Evolutionary conservation across 225 moss, liverwort and hornwort genomes (phyloP).

Genomic region (Climacium dendroides): DNA sequence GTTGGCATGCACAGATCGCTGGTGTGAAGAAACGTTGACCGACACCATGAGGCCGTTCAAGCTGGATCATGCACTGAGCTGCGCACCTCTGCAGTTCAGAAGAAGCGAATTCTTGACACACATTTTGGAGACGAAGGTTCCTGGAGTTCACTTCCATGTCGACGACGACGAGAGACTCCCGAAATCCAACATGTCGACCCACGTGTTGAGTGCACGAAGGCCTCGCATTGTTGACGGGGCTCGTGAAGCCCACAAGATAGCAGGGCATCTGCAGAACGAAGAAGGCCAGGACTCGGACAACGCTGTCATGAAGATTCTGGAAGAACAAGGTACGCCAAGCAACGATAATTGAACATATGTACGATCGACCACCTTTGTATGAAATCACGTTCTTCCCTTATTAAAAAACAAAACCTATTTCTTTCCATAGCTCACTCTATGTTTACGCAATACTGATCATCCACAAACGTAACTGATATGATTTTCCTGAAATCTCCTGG

Average conservation of each 20-base stretch:
- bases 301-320: neutral
- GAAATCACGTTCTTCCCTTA: too few species aligned
- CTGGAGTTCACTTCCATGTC: neutral
- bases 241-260: neutral
- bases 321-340: neutral
- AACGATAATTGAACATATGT: neutral
- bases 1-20: neutral
- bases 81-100: neutral
- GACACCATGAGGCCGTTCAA: neutral
- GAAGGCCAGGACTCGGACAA: neutral
- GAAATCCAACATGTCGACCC: accelerated
- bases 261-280: neutral
- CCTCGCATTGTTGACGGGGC: neutral
- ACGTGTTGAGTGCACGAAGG: neutral
- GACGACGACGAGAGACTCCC: neutral
- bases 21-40: neutral
- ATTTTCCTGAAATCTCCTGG: neutral
- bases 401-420: neutral
- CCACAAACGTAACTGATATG: neutral
- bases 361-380: neutral
- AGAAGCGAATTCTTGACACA: neutral
- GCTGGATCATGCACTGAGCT: neutral
- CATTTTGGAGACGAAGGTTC: neutral
- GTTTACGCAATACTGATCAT: neutral
- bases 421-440: too few species aligned